phyloP scores from a whole-genome alignment of 192 early-diverging fungal species.

The Thamnidium elegans region DNA sequence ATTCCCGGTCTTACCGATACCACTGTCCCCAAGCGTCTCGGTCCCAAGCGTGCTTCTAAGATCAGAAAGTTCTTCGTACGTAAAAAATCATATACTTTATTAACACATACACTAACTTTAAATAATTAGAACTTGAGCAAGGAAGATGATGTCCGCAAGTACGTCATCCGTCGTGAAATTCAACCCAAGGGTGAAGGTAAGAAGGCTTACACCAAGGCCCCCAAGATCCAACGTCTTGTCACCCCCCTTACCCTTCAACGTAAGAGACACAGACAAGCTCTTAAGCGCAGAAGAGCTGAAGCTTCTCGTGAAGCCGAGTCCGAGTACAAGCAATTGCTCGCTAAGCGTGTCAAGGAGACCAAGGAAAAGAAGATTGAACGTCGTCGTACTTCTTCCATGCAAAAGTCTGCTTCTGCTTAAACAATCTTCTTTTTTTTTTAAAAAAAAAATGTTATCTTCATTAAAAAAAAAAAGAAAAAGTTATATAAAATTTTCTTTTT shows the following conservation, averaged over 20 bases:
- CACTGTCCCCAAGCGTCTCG: slow-evolving; percentile 92
- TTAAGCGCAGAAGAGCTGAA: slow-evolving; percentile 82
- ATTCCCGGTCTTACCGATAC: slow-evolving; percentile 94
- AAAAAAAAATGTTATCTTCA: background rate
- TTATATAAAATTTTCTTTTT: background rate
- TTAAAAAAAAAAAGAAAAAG: background rate
- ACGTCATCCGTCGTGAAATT: slow-evolving; percentile 96
- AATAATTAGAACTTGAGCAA: slow-evolving; percentile 73
- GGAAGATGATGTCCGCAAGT: slow-evolving; percentile 99
- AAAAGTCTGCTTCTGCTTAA: slow-evolving; percentile 45
- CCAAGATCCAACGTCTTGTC: slow-evolving; percentile 96
- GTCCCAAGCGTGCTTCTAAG: slow-evolving; percentile 97
- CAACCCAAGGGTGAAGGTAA: slow-evolving; percentile 81
- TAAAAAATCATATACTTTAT: background rate
- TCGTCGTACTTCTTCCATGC: slow-evolving; percentile 65
- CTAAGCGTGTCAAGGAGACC: slow-evolving; percentile 90
- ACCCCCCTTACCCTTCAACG: slow-evolving; percentile 95
- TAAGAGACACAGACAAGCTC: slow-evolving; percentile 83
- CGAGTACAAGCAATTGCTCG: slow-evolving; percentile 82
- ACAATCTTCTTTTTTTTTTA: background rate
- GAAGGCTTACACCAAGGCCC: slow-evolving; percentile 92
- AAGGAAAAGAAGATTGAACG: slow-evolving; percentile 85
- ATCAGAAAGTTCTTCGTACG: slow-evolving; percentile 93
- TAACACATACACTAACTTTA: background rate
- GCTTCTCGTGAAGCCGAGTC: slow-evolving; percentile 76